These are phyloP conservation scores for Boletus insuetus DNA, from an alignment of 768 basidiomycete genomes.

Conservation along the genomic window DNA sequence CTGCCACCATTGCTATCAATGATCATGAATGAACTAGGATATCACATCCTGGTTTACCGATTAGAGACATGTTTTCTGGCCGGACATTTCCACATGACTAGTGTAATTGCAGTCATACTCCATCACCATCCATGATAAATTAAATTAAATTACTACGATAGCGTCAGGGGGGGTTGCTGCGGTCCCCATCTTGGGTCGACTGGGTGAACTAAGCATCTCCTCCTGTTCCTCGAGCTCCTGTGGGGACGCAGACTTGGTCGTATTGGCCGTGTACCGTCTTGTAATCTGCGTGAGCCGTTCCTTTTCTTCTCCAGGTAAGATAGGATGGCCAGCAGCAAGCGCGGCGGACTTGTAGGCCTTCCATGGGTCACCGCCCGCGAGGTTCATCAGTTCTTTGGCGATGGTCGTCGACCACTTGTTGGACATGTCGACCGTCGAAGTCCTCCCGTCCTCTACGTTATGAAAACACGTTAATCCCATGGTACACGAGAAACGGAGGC, in stretches of 20 bases:
- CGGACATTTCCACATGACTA: neutral
- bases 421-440: constrained; percentile 50
- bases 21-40: constrained; percentile 63
- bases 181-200: constrained; percentile 36
- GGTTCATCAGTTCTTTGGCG: constrained; percentile 66
- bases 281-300: constrained; percentile 19
- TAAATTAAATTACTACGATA: too few species aligned
- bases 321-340: constrained; percentile 44
- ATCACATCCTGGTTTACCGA: constrained; percentile 50
- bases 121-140: too few species aligned
- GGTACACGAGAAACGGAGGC: too few species aligned
- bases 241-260: neutral
- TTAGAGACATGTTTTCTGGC: constrained; percentile 2
- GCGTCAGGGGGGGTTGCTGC: constrained; percentile 38
- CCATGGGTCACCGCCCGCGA: constrained; percentile 62
- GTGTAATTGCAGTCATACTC: too few species aligned
- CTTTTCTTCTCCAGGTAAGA: constrained; percentile 45
- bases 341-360: constrained; percentile 50
- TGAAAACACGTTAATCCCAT: too few species aligned
- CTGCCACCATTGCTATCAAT: constrained; percentile 61
- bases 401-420: constrained; percentile 70
- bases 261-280: constrained; percentile 8
- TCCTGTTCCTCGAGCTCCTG: constrained; percentile 24
- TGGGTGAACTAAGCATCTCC: constrained; percentile 30
- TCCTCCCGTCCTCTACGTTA: neutral